These are phyloP conservation scores for Apophysomyces ossiformis DNA, from an alignment of 371 early-diverging fungal genomes.

Conservation along the genomic window DNA sequence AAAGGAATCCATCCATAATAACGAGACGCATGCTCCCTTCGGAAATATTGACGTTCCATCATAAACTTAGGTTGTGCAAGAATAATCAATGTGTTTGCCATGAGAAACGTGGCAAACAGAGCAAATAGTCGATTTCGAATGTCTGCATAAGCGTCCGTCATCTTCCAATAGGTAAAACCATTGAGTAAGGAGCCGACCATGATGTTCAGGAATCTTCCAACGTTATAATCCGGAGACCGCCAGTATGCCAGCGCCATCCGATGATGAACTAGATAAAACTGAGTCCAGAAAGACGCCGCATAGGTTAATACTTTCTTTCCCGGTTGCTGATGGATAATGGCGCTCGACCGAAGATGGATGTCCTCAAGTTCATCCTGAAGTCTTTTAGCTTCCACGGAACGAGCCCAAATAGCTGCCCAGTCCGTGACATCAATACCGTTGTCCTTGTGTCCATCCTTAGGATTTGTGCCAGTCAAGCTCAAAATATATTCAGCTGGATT, in stretches of 20 bases:
- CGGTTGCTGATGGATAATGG: slow-evolving; percentile 15
- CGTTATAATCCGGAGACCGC: slow-evolving; percentile 63
- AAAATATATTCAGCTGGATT: slow-evolving; percentile 74
- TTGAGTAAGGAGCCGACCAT: slow-evolving; percentile 46
- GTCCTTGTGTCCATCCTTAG: too few species aligned
- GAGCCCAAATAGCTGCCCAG: slow-evolving; percentile 61
- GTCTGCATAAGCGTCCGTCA: slow-evolving; percentile 51
- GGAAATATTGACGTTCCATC: slow-evolving; percentile 66
- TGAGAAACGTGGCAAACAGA: slow-evolving; percentile 63
- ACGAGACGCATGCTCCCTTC: slow-evolving; percentile 66
- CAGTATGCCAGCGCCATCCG: slow-evolving; percentile 61
- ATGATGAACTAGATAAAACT: slow-evolving; percentile 44
- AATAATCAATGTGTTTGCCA: slow-evolving; percentile 46
- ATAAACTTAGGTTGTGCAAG: slow-evolving; percentile 64
- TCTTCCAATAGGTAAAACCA: slow-evolving; percentile 63
- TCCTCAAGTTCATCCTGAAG: slow-evolving; percentile 29
- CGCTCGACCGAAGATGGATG: slow-evolving; percentile 25
- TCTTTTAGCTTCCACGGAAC: slow-evolving; percentile 34
- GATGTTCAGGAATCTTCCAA: slow-evolving; percentile 52
- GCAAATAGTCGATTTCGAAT: slow-evolving; percentile 69
- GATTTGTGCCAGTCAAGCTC: slow-evolving; percentile 41
- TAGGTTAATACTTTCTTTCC: slow-evolving; percentile 12
- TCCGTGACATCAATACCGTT: slow-evolving; percentile 34
- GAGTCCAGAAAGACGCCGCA: slow-evolving; percentile 41
- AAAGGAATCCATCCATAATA: slow-evolving; percentile 71